Conservation (phyloP, 805 yeast species). For the Scheffersomyces lignosus region DNA sequence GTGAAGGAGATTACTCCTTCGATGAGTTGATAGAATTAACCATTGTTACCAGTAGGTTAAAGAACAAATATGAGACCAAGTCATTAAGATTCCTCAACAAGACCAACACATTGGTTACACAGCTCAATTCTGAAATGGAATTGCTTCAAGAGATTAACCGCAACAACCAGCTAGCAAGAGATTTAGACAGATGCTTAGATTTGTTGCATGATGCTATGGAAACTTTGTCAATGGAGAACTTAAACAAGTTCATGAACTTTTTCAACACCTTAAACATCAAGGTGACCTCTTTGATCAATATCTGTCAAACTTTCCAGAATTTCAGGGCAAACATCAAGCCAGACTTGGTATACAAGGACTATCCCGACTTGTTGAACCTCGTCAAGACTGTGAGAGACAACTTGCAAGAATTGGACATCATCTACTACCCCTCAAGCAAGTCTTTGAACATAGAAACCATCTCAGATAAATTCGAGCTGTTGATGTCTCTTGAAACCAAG, state of each 20-base stretch:
- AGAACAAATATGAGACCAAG: conserved; percentile 31
- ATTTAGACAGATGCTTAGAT: not conserved
- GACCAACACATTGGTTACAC: conserved; percentile 10
- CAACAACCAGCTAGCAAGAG: not conserved
- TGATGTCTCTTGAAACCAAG: conserved; percentile 11
- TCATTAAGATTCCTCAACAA: conserved; percentile 29
- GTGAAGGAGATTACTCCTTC: conserved; percentile 1
- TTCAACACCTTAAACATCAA: not conserved
- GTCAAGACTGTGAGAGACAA: conserved; percentile 10
- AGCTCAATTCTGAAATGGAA: conserved; percentile 2
- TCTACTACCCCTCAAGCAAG: conserved; percentile 13
- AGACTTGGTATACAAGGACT: conserved; percentile 11
- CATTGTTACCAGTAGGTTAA: conserved; percentile 16
- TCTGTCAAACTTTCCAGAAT: conserved; percentile 6
- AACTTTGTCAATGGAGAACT: not conserved
- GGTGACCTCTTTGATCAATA: conserved; percentile 1
- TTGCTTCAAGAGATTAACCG: not conserved
- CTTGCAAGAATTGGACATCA: conserved; percentile 12
- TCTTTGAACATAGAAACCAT: conserved; percentile 9
- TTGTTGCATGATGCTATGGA: not conserved
- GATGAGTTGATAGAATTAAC: conserved; percentile 8
- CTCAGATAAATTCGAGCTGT: conserved; percentile 5
- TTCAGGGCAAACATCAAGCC: conserved; percentile 8
- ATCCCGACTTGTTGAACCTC: conserved; percentile 12
- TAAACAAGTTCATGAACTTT: not conserved